Conservation (phyloP, 2,329 filamentous ascomycete genomes). For the Colletotrichum musicola region DNA sequence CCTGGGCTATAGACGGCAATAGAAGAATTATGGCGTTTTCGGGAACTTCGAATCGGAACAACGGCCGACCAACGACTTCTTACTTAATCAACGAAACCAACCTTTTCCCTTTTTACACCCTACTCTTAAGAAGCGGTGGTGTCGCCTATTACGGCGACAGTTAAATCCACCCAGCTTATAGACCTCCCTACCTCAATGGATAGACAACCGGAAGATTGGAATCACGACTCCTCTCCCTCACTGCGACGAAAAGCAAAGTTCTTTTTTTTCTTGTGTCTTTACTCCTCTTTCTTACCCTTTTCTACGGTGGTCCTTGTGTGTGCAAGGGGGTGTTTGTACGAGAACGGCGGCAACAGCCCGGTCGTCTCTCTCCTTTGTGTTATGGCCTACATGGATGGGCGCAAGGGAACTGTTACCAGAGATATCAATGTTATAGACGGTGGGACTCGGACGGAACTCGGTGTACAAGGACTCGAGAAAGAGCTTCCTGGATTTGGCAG, state of each 20-base stretch:
- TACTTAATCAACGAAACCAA: constrained; percentile 28
- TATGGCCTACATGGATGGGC: constrained; percentile 15
- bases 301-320: constrained; percentile 6
- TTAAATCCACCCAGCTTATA: constrained; percentile 16
- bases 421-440: constrained; percentile 36
- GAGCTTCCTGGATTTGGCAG: constrained; percentile 12
- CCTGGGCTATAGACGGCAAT: constrained; percentile 53
- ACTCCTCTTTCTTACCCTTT: not conserved
- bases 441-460: constrained; percentile 3
- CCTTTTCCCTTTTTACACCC: not conserved
- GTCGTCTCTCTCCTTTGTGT: constrained; percentile 21
- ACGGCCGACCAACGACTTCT: constrained; percentile 35
- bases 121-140: constrained; percentile 23
- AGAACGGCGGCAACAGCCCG: constrained; percentile 6
- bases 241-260: constrained; percentile 30
- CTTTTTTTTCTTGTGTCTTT: constrained; percentile 5
- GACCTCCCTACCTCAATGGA: constrained; percentile 29
- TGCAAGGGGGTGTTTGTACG: constrained; percentile 13
- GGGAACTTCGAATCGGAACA: constrained; percentile 26
- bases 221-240: constrained; percentile 30
- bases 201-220: constrained; percentile 30
- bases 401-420: constrained; percentile 3
- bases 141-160: constrained; percentile 14
- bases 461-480: constrained; percentile 22
- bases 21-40: constrained; percentile 54